Base-by-base conservation (phyloP, 1,139 yeast species). In the Protomyces arabidopsidicola region DNA sequence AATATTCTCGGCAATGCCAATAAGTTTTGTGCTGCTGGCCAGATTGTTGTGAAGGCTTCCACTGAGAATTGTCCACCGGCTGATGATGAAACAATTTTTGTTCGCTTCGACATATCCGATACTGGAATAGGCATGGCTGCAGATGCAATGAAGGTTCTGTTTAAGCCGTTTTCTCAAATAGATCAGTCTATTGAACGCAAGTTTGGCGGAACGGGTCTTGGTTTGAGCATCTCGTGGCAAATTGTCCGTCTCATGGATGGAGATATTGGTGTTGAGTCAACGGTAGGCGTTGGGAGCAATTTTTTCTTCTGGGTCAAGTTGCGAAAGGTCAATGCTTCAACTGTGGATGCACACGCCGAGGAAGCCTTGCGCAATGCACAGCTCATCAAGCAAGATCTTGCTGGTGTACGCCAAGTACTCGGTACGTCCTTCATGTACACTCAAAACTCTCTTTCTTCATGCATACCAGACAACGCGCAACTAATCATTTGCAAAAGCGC, bases 1-100 rank as follows among this genome's bases (percentile, higher is more conserved):
- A 90, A 90, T 70, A 77, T 90, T 66, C 93, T 90, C 4, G 87
- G 95, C 14, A 90, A 88, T 73, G 87, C 96, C 0, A 78, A 90
- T 69, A 90, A 90, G 72, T 90, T 90, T 70, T 90, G 97, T 9
- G 84, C 83, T 66, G 77, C 79, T 67, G 93, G 93, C 53, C 84
- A 83, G 69, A 90, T 87, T 55, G 67, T 69, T 20, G 65, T 71
- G 39, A 63, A 65, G n/a, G 42, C 53, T 12, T 42, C 55, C n/a
- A 67, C 68, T 31, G 53, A 66, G 10, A 64, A 65, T 10, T 20
- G 20, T 16, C 38, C 54, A 12, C n/a, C 20, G 20, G 34, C 2
- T 14, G 54, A 48, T 14, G 48, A 39, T 22, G 14, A 12, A 4
- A 53, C 48, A n/a, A 45, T 48, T 10, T 34, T 48, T 22, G 72